Base-by-base conservation (phyloP, 2,329 filamentous ascomycete species). In the Cercospora canescens region DNA sequence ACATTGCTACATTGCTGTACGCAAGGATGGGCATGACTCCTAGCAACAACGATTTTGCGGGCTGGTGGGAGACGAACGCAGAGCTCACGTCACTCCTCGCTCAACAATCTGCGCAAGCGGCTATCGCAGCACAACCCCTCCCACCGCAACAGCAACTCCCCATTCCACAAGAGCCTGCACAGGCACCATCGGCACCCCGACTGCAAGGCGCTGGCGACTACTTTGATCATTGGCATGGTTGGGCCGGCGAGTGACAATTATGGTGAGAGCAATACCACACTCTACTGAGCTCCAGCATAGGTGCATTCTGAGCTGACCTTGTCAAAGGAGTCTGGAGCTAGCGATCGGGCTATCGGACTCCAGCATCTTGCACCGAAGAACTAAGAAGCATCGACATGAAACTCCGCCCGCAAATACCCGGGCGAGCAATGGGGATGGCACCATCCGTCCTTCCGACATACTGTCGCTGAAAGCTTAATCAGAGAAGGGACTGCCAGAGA, bases 1-100 rank as follows among this genome's bases (percentile, higher is more conserved):
- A 65, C n/a, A 48, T 65, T 8, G 63, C 59, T 26, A 55, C 58
- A 24, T 14, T 65, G 24, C 48, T 65, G 8, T 60, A 60, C 37
- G 39, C 57, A 12, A 60, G 63, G 14, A 62, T 52, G 21, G 48
- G 34, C 7, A 45, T 48, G 37, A 61, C 35, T 28, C 52, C 63
- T 26, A 24, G 58, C 21, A 34, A 37, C 7, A 61, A 45, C 30
- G 63, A 61, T 4, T 58, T 65, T 35, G 39, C 37, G 34, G 54
- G 48, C 9, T 62, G 52, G 58, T 61, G 37, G 58, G 52, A 54
- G 7, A 52, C 54, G 18, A 61, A 62, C 16, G 1, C 60, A 21
- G 45, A 62, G 21, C 28, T 55, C 14, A 37, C 60, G 6, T 26
- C 41, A 26, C 45, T 55, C n/a, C 48, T 55, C 11, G 30, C 60